Conservation (phyloP, 2,329 filamentous ascomycete species). For the Fusarium cyanostomum region DNA sequence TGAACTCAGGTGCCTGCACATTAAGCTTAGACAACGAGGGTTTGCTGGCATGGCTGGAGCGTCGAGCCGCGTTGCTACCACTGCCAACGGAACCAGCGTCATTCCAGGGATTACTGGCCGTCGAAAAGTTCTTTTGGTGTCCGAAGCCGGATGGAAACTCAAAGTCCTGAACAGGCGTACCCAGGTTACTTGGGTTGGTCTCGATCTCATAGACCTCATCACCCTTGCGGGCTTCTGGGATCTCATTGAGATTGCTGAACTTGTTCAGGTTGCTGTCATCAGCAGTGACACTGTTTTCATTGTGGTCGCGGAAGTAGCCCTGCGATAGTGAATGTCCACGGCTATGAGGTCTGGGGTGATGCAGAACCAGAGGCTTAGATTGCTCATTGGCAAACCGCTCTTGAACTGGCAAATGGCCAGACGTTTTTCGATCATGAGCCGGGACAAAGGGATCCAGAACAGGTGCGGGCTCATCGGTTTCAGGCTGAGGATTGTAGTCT, state of each 20-base stretch:
- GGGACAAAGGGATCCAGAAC: slow-evolving; percentile 39
- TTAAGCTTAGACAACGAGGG: slow-evolving; percentile 83
- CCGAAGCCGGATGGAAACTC: slow-evolving; percentile 57
- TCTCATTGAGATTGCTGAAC: slow-evolving; percentile 53
- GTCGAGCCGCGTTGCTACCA: slow-evolving; percentile 48
- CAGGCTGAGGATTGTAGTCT: slow-evolving; percentile 74
- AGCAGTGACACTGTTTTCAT: slow-evolving; percentile 50
- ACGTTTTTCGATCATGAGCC: slow-evolving; percentile 55
- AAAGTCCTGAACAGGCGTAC: slow-evolving; percentile 66
- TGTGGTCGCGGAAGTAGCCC: slow-evolving; percentile 67
- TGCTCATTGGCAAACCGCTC: slow-evolving; percentile 64
- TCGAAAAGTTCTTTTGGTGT: slow-evolving; percentile 66
- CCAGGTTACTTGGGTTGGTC: slow-evolving; percentile 77
- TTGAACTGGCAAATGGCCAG: slow-evolving; percentile 59
- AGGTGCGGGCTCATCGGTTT: slow-evolving; percentile 40
- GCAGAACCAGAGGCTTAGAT: slow-evolving; percentile 66
- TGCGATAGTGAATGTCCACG: slow-evolving; percentile 77
- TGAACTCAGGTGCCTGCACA: slow-evolving; percentile 89
- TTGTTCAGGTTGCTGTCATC: slow-evolving; percentile 33
- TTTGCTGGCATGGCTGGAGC: slow-evolving; percentile 70
- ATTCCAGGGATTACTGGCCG: slow-evolving; percentile 70
- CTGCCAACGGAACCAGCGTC: slow-evolving; percentile 55
- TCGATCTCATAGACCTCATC: slow-evolving; percentile 73
- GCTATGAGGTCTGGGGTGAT: slow-evolving; percentile 79
- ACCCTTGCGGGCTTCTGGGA: slow-evolving; percentile 52